phyloP scores from a whole-genome alignment of 805 yeast species.

The Maudiozyma serrabonitensis region DNA sequence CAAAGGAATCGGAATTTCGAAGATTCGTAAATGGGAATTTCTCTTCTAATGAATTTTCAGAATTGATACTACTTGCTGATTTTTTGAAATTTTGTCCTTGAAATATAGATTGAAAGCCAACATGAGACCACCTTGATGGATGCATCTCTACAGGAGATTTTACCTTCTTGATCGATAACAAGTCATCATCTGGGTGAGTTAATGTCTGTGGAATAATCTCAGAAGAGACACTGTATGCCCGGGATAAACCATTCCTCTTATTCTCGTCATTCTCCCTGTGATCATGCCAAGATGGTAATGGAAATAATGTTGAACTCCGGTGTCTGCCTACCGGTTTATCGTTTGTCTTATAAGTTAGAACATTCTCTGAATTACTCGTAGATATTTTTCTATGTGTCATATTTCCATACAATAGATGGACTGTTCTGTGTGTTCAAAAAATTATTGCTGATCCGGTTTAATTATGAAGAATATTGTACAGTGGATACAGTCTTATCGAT shows the following conservation, averaged over 20 bases:
- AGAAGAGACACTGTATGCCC: conserved; percentile 24
- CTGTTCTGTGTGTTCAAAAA: not conserved
- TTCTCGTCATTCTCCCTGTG: not conserved
- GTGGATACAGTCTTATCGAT: too few species aligned
- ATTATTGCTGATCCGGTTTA: not conserved
- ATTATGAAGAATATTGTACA: too few species aligned
- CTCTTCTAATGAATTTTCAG: conserved; percentile 1
- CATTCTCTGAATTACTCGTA: not conserved
- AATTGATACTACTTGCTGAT: conserved; percentile 3
- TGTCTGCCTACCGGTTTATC: not conserved
- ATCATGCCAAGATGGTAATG: conserved; percentile 1
- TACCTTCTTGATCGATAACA: not conserved
- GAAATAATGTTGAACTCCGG: conserved; percentile 7
- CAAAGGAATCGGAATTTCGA: conserved; percentile 4
- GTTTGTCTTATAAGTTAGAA: not conserved
- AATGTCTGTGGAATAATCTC: conserved; percentile 25
- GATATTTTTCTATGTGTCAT: not conserved
- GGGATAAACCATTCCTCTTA: not conserved
- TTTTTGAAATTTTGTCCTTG: conserved; percentile 6
- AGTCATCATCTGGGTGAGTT: conserved; percentile 14
- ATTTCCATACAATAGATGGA: not conserved
- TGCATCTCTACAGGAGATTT: conserved; percentile 8
- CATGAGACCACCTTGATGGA: conserved; percentile 11
- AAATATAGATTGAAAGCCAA: conserved; percentile 14
- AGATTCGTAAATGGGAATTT: conserved; percentile 1